Percentiles rank a stretch among this genome's conserved stretches.
phyloP scores from a whole-genome alignment of 306 rosid genomes.

The Bauhinia variegata region DNA sequence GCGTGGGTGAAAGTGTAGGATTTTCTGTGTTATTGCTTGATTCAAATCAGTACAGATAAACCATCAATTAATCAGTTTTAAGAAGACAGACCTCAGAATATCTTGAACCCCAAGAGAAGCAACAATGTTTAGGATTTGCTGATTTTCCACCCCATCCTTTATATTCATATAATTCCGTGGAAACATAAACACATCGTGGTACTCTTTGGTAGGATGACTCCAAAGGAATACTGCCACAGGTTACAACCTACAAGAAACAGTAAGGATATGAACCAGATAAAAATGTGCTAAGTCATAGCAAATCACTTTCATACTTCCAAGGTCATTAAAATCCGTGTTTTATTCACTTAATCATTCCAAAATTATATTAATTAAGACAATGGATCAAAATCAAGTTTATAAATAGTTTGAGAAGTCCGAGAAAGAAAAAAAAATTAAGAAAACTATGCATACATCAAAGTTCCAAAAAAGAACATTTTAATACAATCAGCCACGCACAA shows the following conservation, averaged over 20 bases:
- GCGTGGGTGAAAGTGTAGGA: no score
- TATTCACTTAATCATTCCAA: not conserved
- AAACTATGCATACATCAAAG: not conserved
- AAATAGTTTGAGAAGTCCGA: conserved; percentile 19
- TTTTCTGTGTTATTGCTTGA: not conserved
- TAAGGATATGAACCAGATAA: conserved; percentile 23
- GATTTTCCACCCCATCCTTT: conserved; percentile 84
- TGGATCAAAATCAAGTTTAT: conserved; percentile 7
- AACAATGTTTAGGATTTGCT: conserved; percentile 71
- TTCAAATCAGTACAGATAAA: conserved; percentile 9
- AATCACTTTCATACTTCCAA: not conserved
- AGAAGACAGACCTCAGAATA: conserved; percentile 76
- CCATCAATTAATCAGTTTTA: conserved; percentile 27
- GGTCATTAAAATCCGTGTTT: conserved; percentile 12
- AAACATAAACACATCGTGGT: conserved; percentile 84
- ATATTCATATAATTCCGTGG: conserved; percentile 80
- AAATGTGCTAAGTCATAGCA: not conserved
- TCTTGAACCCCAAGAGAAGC: conserved; percentile 83
- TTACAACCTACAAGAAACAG: conserved; percentile 84
- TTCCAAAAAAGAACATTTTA: no score
- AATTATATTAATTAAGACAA: conserved; percentile 8
- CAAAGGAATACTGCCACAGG: conserved; percentile 97
- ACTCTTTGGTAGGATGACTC: conserved; percentile 92
- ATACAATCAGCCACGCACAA: conserved; percentile 14
- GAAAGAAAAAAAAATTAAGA: conserved; percentile 7